Evolutionary conservation across 176 grass and related monocot species (phyloP), one percentile per base, ranked within the genome.

Genomic region (Aegilops umbellulata): DNA sequence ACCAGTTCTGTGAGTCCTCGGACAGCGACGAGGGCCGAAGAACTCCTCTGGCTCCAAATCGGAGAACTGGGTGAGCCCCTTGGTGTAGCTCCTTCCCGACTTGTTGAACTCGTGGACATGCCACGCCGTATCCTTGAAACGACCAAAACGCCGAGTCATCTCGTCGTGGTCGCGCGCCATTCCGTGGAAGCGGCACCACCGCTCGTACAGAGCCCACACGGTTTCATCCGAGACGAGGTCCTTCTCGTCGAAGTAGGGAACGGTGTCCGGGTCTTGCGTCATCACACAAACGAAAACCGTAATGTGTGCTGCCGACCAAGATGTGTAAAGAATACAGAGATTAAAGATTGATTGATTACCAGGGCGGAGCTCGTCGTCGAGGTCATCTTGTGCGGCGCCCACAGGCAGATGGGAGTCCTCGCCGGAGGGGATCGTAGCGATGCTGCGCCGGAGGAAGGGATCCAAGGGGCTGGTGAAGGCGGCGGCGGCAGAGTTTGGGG

Each of bases 51-150:
- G 23, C 23, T 68, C 69, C 60, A 13, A 4, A 17, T 87, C 82
- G 10, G 60, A 49, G 1, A 0, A 32, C 4, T 25, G 2, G 44
- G 39, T 83, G 77, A 91, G 81, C 7, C 30, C 76, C 77, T 8
- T 13, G 35, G 69, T 76, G 19, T 51, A 85, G 16, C 34, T 25
- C n/a, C 10, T 27, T 2, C 58, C 86, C 5, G 72, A 69, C 44
- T 77, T 85, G 86, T 91, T 91, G 81, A 84, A 88, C 76, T 91
- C 76, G 34, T 63, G 22, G 65, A 91, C 85, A 2, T 26, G 9
- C 24, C 62, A 61, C 19, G 77, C 81, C 4, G 16, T 88, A 0
- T 32, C 16, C 77, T 91, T 88, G 81, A 91, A 91, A 16, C 12
- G 1, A 4, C 29, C 65, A 69, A 91, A 88, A 8, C 76, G 31